A percentile compares a stretch with the other conserved stretches of the same genome.
phyloP scores from a whole-genome alignment of 2,329 filamentous ascomycete genomes.

The Hypomyces rosellus region DNA sequence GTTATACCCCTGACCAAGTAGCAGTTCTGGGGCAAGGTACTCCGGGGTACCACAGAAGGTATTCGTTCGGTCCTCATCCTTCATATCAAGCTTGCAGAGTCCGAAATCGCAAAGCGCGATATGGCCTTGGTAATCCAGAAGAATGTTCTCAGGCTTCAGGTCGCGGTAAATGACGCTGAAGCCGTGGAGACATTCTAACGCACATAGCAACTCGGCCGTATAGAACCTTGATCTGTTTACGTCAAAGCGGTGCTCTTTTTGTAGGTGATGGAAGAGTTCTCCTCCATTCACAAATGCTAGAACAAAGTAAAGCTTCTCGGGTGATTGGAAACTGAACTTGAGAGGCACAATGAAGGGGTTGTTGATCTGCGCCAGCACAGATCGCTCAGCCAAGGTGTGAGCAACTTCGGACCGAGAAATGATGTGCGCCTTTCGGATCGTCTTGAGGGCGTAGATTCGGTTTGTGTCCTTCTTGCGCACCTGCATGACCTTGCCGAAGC shows the following conservation, averaged over 20 bases:
- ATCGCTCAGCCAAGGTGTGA: slow-evolving; percentile 92
- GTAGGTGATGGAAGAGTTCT: slow-evolving; percentile 94
- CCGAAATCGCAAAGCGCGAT: slow-evolving; percentile 98
- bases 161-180: slow-evolving; percentile 95
- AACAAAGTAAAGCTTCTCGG: slow-evolving; percentile 96
- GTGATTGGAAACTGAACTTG: slow-evolving; percentile 98
- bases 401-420: slow-evolving; percentile 97
- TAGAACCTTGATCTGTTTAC: slow-evolving; percentile 97
- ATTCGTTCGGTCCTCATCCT: slow-evolving; percentile 96
- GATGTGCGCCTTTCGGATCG: slow-evolving; percentile 98
- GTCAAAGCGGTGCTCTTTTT: slow-evolving; percentile 95
- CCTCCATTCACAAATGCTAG: slow-evolving; percentile 96
- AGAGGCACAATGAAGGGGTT: slow-evolving; percentile 98
- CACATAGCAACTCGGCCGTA: slow-evolving; percentile 91
- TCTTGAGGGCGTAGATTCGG: slow-evolving; percentile 98
- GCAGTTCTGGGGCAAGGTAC: slow-evolving; percentile 88
- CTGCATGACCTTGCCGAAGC: slow-evolving; percentile 99
- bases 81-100: slow-evolving; percentile 98
- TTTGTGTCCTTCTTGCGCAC: slow-evolving; percentile 96
- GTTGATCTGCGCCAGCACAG: slow-evolving; percentile 98
- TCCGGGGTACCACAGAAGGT: slow-evolving; percentile 98
- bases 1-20: slow-evolving; percentile 92
- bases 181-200: slow-evolving; percentile 90
- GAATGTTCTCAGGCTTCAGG: slow-evolving; percentile 80
- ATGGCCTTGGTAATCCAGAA: slow-evolving; percentile 95